phyloP scores from a whole-genome alignment of 805 yeast genomes.

The Suhomyces emberorum region DNA sequence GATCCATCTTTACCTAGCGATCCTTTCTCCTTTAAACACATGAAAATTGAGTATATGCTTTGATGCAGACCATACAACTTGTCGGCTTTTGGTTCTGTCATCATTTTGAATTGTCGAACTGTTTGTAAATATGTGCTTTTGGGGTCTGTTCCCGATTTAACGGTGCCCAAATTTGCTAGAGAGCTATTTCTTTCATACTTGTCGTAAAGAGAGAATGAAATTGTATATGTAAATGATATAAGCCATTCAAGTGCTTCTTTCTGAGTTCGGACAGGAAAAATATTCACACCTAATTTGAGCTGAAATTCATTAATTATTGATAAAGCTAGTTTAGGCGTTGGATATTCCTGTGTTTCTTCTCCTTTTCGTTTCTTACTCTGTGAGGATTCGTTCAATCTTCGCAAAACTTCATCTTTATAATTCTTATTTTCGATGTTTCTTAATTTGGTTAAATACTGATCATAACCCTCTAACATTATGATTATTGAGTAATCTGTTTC shows the following conservation, averaged over 20 bases:
- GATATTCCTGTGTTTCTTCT: slow-evolving; percentile 2
- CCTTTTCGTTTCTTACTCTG: slow-evolving; percentile 3
- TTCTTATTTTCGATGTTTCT: slow-evolving; percentile 43
- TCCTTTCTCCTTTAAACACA: slow-evolving; percentile 23
- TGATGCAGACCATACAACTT: slow-evolving; percentile 41
- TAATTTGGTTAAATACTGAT: slow-evolving; percentile 43
- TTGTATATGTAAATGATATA: slow-evolving; percentile 53
- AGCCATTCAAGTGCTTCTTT: slow-evolving; percentile 53
- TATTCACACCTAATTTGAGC: slow-evolving; percentile 44
- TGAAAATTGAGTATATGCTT: slow-evolving; percentile 32
- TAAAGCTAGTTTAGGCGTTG: slow-evolving; percentile 35
- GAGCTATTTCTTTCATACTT: slow-evolving; percentile 51
- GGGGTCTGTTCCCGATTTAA: slow-evolving; percentile 51
- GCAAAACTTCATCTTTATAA: slow-evolving; percentile 27
- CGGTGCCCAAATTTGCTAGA: slow-evolving; percentile 52
- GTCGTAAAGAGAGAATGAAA: slow-evolving; percentile 53
- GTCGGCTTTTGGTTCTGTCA: slow-evolving; percentile 52
- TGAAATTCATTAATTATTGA: slow-evolving; percentile 43
- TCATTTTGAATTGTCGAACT: slow-evolving; percentile 53
- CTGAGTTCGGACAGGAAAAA: slow-evolving; percentile 47
- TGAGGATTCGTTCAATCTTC: slow-evolving; percentile 4
- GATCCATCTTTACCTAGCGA: slow-evolving; percentile 38
- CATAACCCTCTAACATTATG: slow-evolving; percentile 48
- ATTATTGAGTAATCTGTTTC: slow-evolving; percentile 30
- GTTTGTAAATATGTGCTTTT: slow-evolving; percentile 48